Percentiles rank a stretch among this genome's conserved stretches.
These are phyloP conservation scores for Penicillium sp. DNA, from an alignment of 2,329 filamentous ascomycete species.

Conservation along the genomic window DNA sequence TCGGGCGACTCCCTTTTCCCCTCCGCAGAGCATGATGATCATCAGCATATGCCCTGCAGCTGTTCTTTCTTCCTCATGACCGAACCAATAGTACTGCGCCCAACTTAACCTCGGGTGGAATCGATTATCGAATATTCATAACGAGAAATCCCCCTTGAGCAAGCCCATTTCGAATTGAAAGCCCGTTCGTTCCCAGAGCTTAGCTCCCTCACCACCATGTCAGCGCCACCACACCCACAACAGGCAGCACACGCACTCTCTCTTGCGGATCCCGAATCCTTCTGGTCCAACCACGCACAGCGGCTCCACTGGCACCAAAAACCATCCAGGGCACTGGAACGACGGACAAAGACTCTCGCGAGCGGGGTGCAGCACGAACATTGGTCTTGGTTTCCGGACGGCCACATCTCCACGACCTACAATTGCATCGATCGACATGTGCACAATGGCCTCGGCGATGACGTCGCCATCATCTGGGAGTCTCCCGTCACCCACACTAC, in stretches of 20 bases:
- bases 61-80: not conserved
- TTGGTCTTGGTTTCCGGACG: slow-evolving; percentile 90
- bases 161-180: too few relatives aligned
- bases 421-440: slow-evolving; percentile 93
- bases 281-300: slow-evolving; percentile 76
- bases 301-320: slow-evolving; percentile 80
- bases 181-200: too few relatives aligned
- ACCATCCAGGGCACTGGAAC: slow-evolving; percentile 66
- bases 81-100: not conserved
- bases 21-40: too few relatives aligned
- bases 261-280: slow-evolving; percentile 69
- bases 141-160: too few relatives aligned
- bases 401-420: slow-evolving; percentile 87
- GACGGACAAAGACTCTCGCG: slow-evolving; percentile 65
- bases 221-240: slow-evolving; percentile 45
- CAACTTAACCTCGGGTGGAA: not conserved
- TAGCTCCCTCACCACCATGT: too few relatives aligned
- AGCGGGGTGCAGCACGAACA: slow-evolving; percentile 67
- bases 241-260: slow-evolving; percentile 60
- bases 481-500: slow-evolving; percentile 79
- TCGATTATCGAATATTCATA: too few relatives aligned
- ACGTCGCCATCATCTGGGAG: slow-evolving; percentile 82
- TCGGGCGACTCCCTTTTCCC: not conserved
- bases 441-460: slow-evolving; percentile 72
- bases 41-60: not conserved